phyloP scores from a whole-genome alignment of 805 yeast species.

The Saturnispora halmiae region DNA sequence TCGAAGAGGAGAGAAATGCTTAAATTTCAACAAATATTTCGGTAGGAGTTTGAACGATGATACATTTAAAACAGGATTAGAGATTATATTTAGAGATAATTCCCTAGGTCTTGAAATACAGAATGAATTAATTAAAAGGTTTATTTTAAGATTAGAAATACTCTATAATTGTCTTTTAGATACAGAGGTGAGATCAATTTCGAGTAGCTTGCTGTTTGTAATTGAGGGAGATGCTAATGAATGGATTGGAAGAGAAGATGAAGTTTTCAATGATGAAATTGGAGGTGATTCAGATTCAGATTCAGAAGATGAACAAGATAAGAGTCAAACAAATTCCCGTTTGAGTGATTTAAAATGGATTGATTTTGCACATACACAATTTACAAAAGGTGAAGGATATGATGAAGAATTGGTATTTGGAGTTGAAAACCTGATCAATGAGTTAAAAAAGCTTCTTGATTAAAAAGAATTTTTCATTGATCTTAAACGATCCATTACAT shows the following conservation, averaged over 20 bases:
- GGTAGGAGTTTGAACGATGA: conserved; percentile 52
- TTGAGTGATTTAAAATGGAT: conserved; percentile 60
- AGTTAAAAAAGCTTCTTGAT: conserved; percentile 25
- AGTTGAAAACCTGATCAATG: conserved; percentile 46
- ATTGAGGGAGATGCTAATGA: conserved; percentile 57
- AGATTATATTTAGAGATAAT: conserved; percentile 35
- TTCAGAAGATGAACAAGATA: conserved; percentile 23
- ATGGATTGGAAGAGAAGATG: conserved; percentile 34
- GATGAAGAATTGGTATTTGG: conserved; percentile 71
- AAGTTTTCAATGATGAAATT: conserved; percentile 33
- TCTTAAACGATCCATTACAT: conserved; percentile 67
- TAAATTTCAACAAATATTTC: conserved; percentile 44
- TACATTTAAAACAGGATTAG: conserved; percentile 38
- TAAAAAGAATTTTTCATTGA: conserved; percentile 60
- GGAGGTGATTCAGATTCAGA: conserved; percentile 32
- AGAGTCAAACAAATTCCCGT: conserved; percentile 24
- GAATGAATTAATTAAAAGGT: conserved; percentile 34
- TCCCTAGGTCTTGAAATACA: conserved; percentile 27
- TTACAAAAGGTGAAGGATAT: conserved; percentile 51
- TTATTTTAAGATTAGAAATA: conserved; percentile 51
- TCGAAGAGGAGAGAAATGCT: conserved; percentile 12
- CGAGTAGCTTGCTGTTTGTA: conserved; percentile 65
- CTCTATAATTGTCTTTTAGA: conserved; percentile 56
- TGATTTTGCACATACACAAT: conserved; percentile 84
- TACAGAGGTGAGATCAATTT: conserved; percentile 54